A percentile compares a stretch with the other conserved stretches of the same genome.
phyloP scores from a whole-genome alignment of 1,139 yeast genomes.

The Debaryomyces subglobosus region DNA sequence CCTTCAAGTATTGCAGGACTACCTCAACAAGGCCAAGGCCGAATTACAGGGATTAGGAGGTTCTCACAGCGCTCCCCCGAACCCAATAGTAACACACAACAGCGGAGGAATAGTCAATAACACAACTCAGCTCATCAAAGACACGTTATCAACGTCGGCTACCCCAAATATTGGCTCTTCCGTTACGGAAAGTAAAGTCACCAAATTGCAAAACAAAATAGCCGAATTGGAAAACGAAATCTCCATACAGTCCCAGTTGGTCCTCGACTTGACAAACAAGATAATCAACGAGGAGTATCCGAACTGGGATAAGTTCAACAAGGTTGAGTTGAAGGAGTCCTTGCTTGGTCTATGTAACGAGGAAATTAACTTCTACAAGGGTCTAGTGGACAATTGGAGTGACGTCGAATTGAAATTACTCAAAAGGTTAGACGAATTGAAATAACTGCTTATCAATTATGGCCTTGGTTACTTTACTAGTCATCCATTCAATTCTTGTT shows the following conservation, averaged over 20 bases:
- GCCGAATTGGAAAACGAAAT: slow-evolving; percentile 55
- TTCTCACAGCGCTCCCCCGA: slow-evolving; percentile 34
- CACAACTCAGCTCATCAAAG: slow-evolving; percentile 50
- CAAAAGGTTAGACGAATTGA: slow-evolving; percentile 40
- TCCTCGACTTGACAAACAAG: slow-evolving; percentile 63
- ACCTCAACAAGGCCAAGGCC: slow-evolving; percentile 65
- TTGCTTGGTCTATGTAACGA: slow-evolving; percentile 72
- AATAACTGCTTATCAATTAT: slow-evolving; percentile 5
- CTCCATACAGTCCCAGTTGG: slow-evolving; percentile 50
- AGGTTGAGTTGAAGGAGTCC: slow-evolving; percentile 72
- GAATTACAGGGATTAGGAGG: slow-evolving; percentile 67
- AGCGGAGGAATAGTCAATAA: slow-evolving; percentile 44
- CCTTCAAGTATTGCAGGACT: slow-evolving; percentile 82
- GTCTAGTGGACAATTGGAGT: slow-evolving; percentile 74
- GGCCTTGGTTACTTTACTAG: not conserved
- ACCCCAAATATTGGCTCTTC: slow-evolving; percentile 46
- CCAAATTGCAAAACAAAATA: slow-evolving; percentile 36
- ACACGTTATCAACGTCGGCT: slow-evolving; percentile 49
- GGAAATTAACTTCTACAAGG: slow-evolving; percentile 74
- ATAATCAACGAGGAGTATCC: slow-evolving; percentile 81
- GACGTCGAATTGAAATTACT: slow-evolving; percentile 53
- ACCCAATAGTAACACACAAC: slow-evolving; percentile 29
- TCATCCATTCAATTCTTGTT: slow-evolving; percentile 2
- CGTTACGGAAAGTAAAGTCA: slow-evolving; percentile 38
- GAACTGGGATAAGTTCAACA: slow-evolving; percentile 80